Base-by-base conservation (phyloP, 345 rosid species). In the Eucalyptus guilfoylei region DNA sequence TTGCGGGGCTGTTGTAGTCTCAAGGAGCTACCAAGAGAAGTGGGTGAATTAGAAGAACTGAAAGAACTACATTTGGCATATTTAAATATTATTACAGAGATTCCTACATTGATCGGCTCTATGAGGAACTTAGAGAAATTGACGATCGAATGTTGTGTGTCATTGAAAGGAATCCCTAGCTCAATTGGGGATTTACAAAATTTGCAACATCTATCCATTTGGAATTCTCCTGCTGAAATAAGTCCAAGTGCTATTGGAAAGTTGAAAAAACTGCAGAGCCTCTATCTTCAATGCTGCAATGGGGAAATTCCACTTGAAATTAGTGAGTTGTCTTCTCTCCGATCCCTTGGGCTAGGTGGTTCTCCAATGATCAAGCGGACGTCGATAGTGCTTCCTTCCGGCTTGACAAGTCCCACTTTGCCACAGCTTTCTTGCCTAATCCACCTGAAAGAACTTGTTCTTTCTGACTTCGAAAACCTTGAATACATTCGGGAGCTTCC, bases 1-100 rank as follows among this genome's bases (percentile, higher is more conserved):
- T 72, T 72, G 26, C 2, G 0, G 1, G 4, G 2, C 2, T 34
- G 24, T 34, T 0, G 0, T 0, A 5, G 14, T 1, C 45, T 72
- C 2, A 0, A 9, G 81, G 45, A 72, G 81, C 81, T 72, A 17
- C 81, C 26, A 9, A 6, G 0, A 10, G 26, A 34, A 72, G 44
- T 72, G 26, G 81, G 81, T 6, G 4, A 17, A 32, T 67, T 67
- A 32, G 4, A 8, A 67, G 2, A 54, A 9, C 4, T 72, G 0
- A 19, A 19, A 34, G 81, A 72, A 34, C 81, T 34, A 4, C 21
- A 9, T 19, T 72, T 72, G 0, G 4, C 0, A 11, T 0, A 0
- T 10, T 54, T 21, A 1, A 0, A 2, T 34, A 0, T 11, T 4
- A 72, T 72, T 72, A 34, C 4, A 72, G 6, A 72, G 6, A 9